A percentile compares a stretch with the other conserved stretches of the same genome.
Evolutionary conservation across 768 basidiomycete genomes (phyloP).

Genomic region (Vararia minispora): DNA sequence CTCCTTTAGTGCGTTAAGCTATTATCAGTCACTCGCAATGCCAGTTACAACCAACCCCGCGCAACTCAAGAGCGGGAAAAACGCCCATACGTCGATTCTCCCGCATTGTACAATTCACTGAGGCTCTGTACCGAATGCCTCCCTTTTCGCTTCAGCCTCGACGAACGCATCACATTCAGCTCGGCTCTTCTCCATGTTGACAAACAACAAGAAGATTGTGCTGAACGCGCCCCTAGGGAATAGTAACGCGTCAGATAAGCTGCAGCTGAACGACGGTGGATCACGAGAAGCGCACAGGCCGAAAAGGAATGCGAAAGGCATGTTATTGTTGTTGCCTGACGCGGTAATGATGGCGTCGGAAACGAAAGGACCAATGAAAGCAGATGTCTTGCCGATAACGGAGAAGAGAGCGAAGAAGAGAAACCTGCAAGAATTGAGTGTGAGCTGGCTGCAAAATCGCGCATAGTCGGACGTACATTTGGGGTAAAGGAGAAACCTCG

Average conservation of each 20-base stretch:
- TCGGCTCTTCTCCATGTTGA: constrained; percentile 55
- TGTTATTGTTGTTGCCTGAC: constrained; percentile 57
- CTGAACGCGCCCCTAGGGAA: constrained; percentile 36
- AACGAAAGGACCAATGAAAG: constrained; percentile 67
- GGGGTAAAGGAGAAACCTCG: constrained; percentile 61
- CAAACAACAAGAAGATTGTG: constrained; percentile 47
- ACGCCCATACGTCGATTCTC: too few relatives aligned
- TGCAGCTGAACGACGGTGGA: constrained; percentile 1
- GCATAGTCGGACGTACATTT: constrained; percentile 36
- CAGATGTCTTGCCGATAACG: constrained; percentile 64
- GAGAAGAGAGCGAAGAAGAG: constrained; percentile 69
- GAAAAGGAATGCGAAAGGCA: constrained; percentile 68
- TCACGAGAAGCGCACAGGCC: constrained; percentile 36
- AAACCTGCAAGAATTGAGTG: constrained; percentile 29
- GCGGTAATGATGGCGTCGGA: constrained; percentile 66
- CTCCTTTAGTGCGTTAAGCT: too few relatives aligned
- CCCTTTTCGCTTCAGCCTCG: constrained; percentile 34
- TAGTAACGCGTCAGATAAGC: neutral
- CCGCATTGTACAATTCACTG: too few relatives aligned
- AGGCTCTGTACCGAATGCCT: too few relatives aligned
- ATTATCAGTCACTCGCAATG: too few relatives aligned
- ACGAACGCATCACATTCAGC: constrained; percentile 54
- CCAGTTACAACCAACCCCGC: too few relatives aligned
- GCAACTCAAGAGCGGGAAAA: too few relatives aligned
- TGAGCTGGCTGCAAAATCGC: neutral